Evolutionary conservation across 371 early-diverging fungal species (phyloP).

Genomic region (Nematocida sp.): DNA sequence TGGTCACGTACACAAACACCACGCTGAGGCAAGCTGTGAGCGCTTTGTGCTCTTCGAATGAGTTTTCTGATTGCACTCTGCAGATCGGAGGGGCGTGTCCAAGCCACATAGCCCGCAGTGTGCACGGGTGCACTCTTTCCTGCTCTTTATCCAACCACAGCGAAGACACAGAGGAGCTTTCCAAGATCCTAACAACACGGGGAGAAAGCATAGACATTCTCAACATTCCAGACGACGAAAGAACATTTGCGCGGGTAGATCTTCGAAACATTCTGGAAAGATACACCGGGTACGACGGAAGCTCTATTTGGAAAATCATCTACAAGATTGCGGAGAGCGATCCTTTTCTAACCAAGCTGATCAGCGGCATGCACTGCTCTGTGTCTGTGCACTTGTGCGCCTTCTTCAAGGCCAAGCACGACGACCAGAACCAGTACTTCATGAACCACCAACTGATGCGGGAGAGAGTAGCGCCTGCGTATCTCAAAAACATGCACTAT

Average conservation of each 20-base stretch:
- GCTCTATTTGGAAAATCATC: slow-evolving; percentile 9
- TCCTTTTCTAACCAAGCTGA: neutral
- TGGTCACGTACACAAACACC: neutral
- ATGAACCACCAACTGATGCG: slow-evolving; percentile 40
- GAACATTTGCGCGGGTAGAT: slow-evolving; percentile 8
- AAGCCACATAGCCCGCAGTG: too few relatives aligned
- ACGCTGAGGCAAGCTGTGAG: neutral
- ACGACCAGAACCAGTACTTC: neutral
- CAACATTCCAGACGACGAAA: neutral
- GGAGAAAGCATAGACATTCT: neutral
- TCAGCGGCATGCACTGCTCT: slow-evolving; percentile 36
- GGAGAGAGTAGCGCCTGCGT: neutral
- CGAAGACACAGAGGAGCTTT: neutral
- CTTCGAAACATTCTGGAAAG: slow-evolving; percentile 33
- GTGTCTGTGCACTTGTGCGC: slow-evolving; percentile 20
- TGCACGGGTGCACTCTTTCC: too few relatives aligned
- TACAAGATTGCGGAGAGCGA: slow-evolving; percentile 16
- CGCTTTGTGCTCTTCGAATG: slow-evolving; percentile 5
- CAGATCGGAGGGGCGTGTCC: too few relatives aligned
- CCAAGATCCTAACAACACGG: neutral
- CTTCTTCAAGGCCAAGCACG: slow-evolving; percentile 37
- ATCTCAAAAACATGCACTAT: slow-evolving; percentile 5
- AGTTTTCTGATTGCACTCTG: too few relatives aligned
- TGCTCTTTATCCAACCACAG: too few relatives aligned
- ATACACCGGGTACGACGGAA: slow-evolving; percentile 46